These are phyloP conservation scores for Trametes coccinea DNA, from an alignment of 768 basidiomycete genomes.

Conservation along the genomic window DNA sequence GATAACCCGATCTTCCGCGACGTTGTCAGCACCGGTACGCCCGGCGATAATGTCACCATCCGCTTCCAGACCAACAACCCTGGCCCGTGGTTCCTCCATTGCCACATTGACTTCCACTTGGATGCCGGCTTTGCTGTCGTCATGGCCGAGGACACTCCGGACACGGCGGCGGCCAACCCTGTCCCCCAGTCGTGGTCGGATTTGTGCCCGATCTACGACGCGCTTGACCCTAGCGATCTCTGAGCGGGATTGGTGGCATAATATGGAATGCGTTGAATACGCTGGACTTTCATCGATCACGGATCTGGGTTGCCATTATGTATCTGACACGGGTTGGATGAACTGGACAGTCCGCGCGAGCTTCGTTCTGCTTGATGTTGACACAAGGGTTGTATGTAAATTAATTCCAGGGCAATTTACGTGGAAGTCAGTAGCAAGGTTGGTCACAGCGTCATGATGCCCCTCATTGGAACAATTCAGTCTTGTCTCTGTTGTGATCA, in stretches of 20 bases:
- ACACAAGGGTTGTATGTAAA: no score
- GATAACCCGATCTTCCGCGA: conserved; percentile 39
- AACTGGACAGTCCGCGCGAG: neutral
- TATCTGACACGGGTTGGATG: no score
- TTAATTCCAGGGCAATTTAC: no score
- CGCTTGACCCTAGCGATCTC: conserved; percentile 11
- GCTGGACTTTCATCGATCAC: neutral
- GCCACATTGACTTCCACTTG: conserved; percentile 31
- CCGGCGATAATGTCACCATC: conserved; percentile 26
- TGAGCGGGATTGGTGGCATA: neutral
- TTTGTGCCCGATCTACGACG: conserved; percentile 22
- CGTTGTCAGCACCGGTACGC: conserved; percentile 26
- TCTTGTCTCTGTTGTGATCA: no score
- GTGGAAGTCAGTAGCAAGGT: no score
- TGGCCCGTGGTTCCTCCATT: conserved; percentile 48
- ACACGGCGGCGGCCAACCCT: conserved; percentile 18
- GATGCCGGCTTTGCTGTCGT: conserved; percentile 44
- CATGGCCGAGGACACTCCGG: conserved; percentile 39
- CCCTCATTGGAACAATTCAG: no score
- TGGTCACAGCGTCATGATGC: no score
- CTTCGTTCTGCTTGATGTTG: no score
- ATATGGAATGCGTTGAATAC: neutral
- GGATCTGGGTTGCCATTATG: no score
- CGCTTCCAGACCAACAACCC: conserved; percentile 53
- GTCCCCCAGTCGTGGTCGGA: conserved; percentile 22